These are phyloP conservation scores for Fusarium ramigenum DNA, from an alignment of 2,329 filamentous ascomycete genomes.

Conservation along the genomic window DNA sequence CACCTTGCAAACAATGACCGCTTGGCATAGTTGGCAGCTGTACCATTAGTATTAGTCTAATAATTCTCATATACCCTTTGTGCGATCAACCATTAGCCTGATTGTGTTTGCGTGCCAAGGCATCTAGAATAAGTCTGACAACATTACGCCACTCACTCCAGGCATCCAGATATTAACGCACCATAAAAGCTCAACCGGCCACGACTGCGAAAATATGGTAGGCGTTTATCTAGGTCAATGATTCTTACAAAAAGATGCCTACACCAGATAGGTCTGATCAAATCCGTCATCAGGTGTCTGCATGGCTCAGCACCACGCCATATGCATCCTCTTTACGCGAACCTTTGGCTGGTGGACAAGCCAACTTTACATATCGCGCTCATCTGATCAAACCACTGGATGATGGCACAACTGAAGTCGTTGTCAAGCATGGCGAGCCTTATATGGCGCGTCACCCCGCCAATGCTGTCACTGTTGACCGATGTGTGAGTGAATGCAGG, in stretches of 20 bases:
- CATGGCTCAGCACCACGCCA: neutral
- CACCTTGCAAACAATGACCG: neutral
- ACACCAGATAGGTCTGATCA: neutral
- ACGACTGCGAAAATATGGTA: fast-evolving
- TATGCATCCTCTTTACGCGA: neutral
- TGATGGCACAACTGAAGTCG: neutral
- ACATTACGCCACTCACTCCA: neutral
- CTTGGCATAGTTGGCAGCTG: fast-evolving
- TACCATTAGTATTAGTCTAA: neutral
- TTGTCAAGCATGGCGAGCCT: slow-evolving; percentile 5
- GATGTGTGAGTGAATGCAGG: neutral
- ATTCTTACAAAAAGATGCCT: neutral
- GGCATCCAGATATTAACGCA: neutral
- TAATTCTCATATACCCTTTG: neutral
- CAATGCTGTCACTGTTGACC: neutral
- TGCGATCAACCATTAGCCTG: neutral
- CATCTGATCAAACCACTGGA: neutral
- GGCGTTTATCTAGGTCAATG: neutral
- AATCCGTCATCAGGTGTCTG: neutral
- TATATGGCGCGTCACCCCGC: slow-evolving; percentile 2
- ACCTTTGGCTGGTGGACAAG: neutral
- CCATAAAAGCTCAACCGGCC: neutral
- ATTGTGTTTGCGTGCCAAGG: neutral
- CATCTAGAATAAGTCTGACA: neutral
- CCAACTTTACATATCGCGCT: neutral